Percentiles rank a stretch among this genome's conserved stretches.
Conservation (phyloP, 176 grass and related monocot genomes). For the Oryza glaberrima region DNA sequence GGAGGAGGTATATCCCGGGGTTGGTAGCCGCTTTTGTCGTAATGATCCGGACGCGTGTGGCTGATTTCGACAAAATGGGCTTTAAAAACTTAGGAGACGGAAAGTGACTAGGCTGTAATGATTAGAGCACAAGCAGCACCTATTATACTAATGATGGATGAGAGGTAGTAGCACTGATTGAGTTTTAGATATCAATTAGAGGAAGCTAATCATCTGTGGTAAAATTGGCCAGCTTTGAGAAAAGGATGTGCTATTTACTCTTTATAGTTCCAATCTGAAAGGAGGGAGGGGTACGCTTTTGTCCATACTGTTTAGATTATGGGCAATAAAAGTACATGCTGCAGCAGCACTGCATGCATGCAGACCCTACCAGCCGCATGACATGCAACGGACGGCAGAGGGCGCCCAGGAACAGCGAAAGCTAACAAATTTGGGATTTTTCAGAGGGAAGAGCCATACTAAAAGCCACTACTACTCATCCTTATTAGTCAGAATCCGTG, state of each 20-base stretch:
- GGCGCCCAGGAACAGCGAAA: conserved; percentile 6
- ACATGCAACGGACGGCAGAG: conserved; percentile 20
- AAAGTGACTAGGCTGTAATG: conserved; percentile 17
- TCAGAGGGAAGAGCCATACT: neutral
- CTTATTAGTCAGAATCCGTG: neutral
- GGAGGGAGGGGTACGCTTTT: neutral
- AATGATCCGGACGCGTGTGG: neutral
- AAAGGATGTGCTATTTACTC: neutral
- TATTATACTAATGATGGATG: neutral
- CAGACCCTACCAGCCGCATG: neutral
- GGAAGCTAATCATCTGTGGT: conserved; percentile 1
- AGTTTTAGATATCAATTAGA: conserved; percentile 2
- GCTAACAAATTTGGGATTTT: conserved; percentile 4
- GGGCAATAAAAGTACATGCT: conserved; percentile 32
- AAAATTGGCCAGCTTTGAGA: neutral
- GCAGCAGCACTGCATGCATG: neutral
- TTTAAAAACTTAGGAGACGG: neutral
- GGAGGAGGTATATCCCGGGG: neutral
- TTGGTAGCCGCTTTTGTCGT: conserved; percentile 3
- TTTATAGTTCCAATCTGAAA: neutral
- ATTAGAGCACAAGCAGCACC: neutral
- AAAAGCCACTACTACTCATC: neutral
- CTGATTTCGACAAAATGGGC: neutral
- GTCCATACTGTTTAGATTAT: conserved; percentile 19
- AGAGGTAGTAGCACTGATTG: neutral